A percentile compares a stretch with the other conserved stretches of the same genome.
phyloP scores from a whole-genome alignment of 73 alveolate genomes.

The Halteria grandinella region DNA sequence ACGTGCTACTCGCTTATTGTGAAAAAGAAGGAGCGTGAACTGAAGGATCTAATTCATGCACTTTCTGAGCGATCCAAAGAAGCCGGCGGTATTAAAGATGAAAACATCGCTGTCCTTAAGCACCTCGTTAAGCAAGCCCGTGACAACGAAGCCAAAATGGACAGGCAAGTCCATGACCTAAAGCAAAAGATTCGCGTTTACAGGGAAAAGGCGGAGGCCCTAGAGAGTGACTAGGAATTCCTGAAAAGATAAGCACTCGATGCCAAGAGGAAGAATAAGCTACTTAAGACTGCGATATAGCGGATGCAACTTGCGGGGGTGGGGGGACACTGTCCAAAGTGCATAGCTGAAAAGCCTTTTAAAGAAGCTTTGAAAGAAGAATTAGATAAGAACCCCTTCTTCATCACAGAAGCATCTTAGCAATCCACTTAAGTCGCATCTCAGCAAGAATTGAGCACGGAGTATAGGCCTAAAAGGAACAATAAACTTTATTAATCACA shows the following conservation, averaged over 20 bases:
- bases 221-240: slow-evolving; percentile 9
- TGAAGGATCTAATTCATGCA: slow-evolving; percentile 11
- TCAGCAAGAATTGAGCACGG: too few relatives aligned
- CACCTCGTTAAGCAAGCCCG: slow-evolving; percentile 5
- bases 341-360: too few relatives aligned
- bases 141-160: slow-evolving; percentile 30
- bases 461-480: too few relatives aligned
- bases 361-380: too few relatives aligned
- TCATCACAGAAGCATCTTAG: slow-evolving; percentile 21
- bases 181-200: neutral
- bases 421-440: too few relatives aligned
- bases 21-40: slow-evolving; percentile 18
- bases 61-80: slow-evolving; percentile 23
- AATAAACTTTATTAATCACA: too few relatives aligned
- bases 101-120: slow-evolving; percentile 8
- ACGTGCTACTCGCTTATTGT: slow-evolving; percentile 13
- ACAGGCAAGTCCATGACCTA: slow-evolving; percentile 1
- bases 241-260: slow-evolving; percentile 22
- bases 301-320: slow-evolving; percentile 10
- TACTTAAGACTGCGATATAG: neutral
- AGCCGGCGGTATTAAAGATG: neutral
- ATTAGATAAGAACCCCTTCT: slow-evolving; percentile 11
- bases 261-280: neutral
- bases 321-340: too few relatives aligned
- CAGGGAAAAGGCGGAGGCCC: slow-evolving; percentile 10